Conservation (phyloP, 352 stramenopile genomes). For the Pythium catenulatum region DNA sequence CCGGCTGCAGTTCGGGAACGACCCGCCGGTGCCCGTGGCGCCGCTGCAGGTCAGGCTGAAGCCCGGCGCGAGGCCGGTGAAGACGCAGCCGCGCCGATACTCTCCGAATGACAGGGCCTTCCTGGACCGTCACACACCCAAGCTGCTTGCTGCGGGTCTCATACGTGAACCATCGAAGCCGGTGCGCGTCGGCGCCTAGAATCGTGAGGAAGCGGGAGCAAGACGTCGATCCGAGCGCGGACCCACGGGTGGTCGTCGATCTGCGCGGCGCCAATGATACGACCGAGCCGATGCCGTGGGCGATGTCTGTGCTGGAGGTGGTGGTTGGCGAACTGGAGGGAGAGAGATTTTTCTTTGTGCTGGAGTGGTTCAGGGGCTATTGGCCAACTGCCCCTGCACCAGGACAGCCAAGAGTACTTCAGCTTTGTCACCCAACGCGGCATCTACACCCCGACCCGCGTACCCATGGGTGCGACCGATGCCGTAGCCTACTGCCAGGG, state of each 20-base stretch:
- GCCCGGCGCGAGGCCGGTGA: not conserved
- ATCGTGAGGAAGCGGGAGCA: constrained; percentile 9
- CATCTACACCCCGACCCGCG: constrained; percentile 6
- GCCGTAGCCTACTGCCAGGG: constrained; percentile 33
- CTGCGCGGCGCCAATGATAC: constrained; percentile 18
- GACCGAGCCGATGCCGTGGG: constrained; percentile 50
- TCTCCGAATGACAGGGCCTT: not conserved
- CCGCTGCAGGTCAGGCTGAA: not conserved
- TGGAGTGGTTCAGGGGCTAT: constrained; percentile 33
- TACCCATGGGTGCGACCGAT: constrained; percentile 43
- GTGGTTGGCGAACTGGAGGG: constrained; percentile 1
- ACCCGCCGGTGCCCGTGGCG: not conserved
- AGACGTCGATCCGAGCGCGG: constrained; percentile 14
- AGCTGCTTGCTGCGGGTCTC: not conserved
- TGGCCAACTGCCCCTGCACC: constrained; percentile 16
- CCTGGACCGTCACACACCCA: not conserved
- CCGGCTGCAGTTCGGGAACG: not conserved
- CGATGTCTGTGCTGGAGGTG: constrained; percentile 39
- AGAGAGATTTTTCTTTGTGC: constrained; percentile 8
- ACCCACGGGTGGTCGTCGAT: constrained; percentile 29
- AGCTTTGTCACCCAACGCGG: constrained; percentile 30
- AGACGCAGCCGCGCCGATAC: not conserved
- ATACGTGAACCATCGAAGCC: not conserved
- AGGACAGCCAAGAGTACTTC: not conserved
- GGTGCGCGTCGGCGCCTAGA: not conserved